phyloP scores from a whole-genome alignment of 345 rosid genomes.

The Pistacia integerrima region DNA sequence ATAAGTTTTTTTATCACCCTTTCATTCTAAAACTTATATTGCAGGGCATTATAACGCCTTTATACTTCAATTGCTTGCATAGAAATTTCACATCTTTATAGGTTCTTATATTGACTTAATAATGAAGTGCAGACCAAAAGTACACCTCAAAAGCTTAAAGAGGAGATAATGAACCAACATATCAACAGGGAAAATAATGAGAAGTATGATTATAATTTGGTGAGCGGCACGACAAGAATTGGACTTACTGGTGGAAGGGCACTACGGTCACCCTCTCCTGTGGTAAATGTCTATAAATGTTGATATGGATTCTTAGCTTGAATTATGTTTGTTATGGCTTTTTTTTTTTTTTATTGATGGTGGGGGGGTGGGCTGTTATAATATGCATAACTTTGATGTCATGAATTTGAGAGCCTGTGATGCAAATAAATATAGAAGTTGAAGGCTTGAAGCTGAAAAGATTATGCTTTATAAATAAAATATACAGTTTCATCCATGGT shows the following conservation, averaged over 20 bases:
- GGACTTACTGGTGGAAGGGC: constrained; percentile 51
- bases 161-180: constrained; percentile 18
- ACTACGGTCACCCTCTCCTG: constrained; percentile 38
- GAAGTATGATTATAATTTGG: constrained; percentile 26
- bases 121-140: constrained; percentile 33
- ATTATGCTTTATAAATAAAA: not conserved
- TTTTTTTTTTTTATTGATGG: not conserved
- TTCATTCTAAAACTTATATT: not conserved
- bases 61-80: not conserved
- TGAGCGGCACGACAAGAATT: constrained; percentile 41
- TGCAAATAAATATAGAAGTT: not conserved
- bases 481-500: not conserved
- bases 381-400: not conserved
- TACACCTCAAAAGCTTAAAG: constrained; percentile 32
- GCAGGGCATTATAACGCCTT: not conserved
- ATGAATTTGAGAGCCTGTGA: not conserved
- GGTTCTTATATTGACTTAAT: constrained; percentile 2
- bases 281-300: constrained; percentile 31
- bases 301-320: constrained; percentile 13
- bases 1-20: not conserved
- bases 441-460: not conserved
- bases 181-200: constrained; percentile 38
- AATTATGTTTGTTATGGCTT: not conserved
- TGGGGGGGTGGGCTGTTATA: not conserved
- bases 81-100: not conserved